Evolutionary conservation across 148 eudicot species (phyloP).

Genomic region (Mesembryanthemum crystallinum): DNA sequence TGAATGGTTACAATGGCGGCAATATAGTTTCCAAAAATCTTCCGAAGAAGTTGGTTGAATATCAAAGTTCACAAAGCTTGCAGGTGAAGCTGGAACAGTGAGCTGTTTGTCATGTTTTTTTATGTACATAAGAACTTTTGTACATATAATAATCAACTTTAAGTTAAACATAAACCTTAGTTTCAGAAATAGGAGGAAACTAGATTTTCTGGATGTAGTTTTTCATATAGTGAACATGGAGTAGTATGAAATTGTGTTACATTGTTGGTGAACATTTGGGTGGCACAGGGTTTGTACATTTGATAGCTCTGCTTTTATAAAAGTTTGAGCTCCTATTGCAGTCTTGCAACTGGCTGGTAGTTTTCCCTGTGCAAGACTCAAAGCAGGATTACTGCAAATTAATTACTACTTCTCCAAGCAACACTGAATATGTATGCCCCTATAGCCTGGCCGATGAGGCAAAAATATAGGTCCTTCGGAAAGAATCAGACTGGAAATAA

Average conservation of each 20-base stretch:
- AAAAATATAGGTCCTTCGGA: no score
- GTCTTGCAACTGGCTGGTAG: no score
- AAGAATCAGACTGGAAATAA: no score
- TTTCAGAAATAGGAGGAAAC: not conserved
- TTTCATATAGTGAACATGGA: not conserved
- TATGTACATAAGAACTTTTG: conserved; percentile 2
- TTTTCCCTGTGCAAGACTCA: no score
- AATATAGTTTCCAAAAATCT: conserved; percentile 39
- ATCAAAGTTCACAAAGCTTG: conserved; percentile 16
- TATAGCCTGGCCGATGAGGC: no score
- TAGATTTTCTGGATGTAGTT: not conserved
- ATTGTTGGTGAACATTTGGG: no score
- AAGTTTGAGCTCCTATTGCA: no score
- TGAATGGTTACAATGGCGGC: conserved; percentile 80
- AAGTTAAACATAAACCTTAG: not conserved
- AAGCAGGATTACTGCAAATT: no score
- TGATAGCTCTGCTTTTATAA: no score
- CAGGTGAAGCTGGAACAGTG: conserved; percentile 61
- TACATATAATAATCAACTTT: not conserved
- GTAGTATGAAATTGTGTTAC: not conserved
- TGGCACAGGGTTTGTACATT: no score
- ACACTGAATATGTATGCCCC: no score
- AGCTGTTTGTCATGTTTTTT: not conserved
- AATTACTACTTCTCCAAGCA: no score
- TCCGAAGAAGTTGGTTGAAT: conserved; percentile 43